phyloP scores from a whole-genome alignment of 2,329 filamentous ascomycete genomes.

The Sarocladium brachiariae region DNA sequence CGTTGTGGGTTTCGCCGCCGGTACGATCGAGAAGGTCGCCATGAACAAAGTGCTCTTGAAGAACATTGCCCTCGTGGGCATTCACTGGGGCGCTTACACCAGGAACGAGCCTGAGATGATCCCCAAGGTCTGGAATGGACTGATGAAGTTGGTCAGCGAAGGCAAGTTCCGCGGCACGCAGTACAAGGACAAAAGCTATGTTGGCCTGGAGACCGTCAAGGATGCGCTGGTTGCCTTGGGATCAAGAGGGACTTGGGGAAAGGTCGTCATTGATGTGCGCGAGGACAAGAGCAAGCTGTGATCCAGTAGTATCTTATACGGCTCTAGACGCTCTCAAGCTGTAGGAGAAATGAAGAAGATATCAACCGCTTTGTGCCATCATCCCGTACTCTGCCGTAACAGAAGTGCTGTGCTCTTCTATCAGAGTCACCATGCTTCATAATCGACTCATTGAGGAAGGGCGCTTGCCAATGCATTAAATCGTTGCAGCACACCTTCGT shows the following conservation, averaged over 20 bases:
- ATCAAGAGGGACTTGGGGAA: constrained; percentile 83
- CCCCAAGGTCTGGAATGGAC: constrained; percentile 69
- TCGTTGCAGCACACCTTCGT: constrained; percentile 32
- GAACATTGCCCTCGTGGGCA: constrained; percentile 82
- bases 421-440: neutral
- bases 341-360: neutral
- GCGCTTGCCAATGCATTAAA: constrained; percentile 8
- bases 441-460: constrained; percentile 1
- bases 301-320: too few species aligned
- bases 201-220: constrained; percentile 73
- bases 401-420: neutral
- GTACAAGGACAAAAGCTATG: constrained; percentile 75
- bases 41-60: constrained; percentile 90
- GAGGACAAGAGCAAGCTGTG: constrained; percentile 51
- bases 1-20: constrained; percentile 75
- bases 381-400: neutral
- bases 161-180: constrained; percentile 78
- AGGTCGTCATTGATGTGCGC: constrained; percentile 84
- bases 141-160: constrained; percentile 68
- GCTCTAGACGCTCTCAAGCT: too few species aligned
- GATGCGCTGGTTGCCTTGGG: constrained; percentile 72
- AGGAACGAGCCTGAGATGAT: constrained; percentile 65
- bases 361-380: neutral
- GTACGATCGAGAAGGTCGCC: constrained; percentile 79
- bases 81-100: constrained; percentile 87